Evolutionary conservation across 2,329 filamentous ascomycete species (phyloP).

Genomic region (Rutstroemia sp.): DNA sequence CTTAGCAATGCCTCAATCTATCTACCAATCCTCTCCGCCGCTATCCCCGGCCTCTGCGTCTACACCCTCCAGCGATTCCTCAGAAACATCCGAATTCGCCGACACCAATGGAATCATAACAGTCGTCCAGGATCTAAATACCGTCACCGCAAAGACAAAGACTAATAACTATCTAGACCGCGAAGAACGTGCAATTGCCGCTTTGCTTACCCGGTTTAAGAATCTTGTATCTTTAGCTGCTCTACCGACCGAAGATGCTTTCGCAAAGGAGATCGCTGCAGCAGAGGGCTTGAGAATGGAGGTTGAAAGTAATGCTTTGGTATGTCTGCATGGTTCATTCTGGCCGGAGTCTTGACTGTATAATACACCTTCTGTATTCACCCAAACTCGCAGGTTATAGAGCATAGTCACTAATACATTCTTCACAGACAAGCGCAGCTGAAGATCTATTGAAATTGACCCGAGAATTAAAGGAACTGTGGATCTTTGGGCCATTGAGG

Average conservation of each 20-base stretch:
- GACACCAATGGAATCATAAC: background rate
- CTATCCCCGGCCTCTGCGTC: background rate
- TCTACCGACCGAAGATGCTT: slow-evolving; percentile 22
- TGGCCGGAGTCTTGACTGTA: background rate
- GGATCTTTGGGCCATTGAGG: slow-evolving; percentile 41
- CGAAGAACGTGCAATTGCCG: slow-evolving; percentile 38
- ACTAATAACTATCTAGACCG: slow-evolving; percentile 33
- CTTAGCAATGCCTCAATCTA: background rate
- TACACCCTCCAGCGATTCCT: background rate
- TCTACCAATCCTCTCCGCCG: background rate
- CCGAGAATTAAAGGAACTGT: slow-evolving; percentile 42
- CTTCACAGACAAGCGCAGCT: slow-evolving; percentile 24
- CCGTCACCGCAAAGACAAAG: background rate
- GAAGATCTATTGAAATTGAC: slow-evolving; percentile 41
- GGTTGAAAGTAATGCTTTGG: slow-evolving; percentile 28
- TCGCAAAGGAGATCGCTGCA: slow-evolving; percentile 27
- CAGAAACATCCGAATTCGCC: background rate
- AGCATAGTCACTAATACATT: background rate
- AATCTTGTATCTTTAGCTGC: slow-evolving; percentile 32
- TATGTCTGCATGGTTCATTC: slow-evolving; percentile 10
- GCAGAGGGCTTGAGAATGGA: slow-evolving; percentile 28
- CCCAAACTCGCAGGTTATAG: background rate
- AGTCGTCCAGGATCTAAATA: background rate
- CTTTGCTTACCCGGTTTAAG: slow-evolving; percentile 38
- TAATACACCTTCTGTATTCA: no score